phyloP scores from a whole-genome alignment of 2,329 filamentous ascomycete genomes.

The Amauroascus verrucosus region DNA sequence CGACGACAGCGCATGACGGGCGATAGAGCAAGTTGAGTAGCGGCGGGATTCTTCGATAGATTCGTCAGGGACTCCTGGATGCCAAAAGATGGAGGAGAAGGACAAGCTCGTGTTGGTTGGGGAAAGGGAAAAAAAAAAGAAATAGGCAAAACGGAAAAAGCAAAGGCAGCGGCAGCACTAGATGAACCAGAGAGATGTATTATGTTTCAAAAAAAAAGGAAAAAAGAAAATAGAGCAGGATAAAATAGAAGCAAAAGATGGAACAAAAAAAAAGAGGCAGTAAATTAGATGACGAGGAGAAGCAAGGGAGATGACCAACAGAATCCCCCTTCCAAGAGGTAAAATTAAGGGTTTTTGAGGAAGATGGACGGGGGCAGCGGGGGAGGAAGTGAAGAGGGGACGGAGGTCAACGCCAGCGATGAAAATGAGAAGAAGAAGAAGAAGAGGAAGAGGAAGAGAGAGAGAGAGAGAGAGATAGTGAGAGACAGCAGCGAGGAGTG shows the following conservation, averaged over 20 bases:
- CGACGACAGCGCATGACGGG: constrained; percentile 1
- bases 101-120: background rate
- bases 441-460: background rate
- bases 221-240: constrained; percentile 22
- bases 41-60: background rate
- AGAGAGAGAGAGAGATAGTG: background rate
- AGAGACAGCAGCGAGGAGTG: background rate
- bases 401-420: constrained; percentile 6
- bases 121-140: constrained; percentile 15
- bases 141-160: constrained; percentile 9
- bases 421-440: background rate
- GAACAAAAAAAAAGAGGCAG: constrained; percentile 20
- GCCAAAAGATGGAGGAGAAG: background rate
- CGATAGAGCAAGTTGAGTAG: background rate
- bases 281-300: constrained; percentile 14
- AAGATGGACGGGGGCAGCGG: background rate
- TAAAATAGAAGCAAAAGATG: constrained; percentile 25
- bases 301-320: background rate
- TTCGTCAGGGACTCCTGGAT: background rate
- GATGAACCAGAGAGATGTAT: constrained; percentile 25
- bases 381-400: background rate
- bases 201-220: constrained; percentile 27
- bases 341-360: background rate
- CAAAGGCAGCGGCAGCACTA: constrained; percentile 21
- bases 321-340: background rate